Conservation (phyloP, 768 basidiomycete species). For the Suillus weaverae region DNA sequence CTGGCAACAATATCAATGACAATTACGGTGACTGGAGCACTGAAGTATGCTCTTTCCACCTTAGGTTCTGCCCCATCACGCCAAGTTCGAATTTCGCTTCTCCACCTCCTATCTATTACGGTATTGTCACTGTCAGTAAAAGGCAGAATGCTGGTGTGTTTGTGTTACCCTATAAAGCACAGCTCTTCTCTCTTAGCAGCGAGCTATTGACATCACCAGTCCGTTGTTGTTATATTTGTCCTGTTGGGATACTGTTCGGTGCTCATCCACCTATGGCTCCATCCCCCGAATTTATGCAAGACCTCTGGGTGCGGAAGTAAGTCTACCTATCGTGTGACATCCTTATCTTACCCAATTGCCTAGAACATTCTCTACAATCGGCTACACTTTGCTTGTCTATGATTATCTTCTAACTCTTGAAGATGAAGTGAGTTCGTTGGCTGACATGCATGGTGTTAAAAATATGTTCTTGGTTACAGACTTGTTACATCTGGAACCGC, state of each 20-base stretch:
- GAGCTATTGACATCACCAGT: background rate
- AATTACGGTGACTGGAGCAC: background rate
- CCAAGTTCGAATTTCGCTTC: too few relatives aligned
- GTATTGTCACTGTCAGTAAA: background rate
- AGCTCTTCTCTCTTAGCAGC: background rate
- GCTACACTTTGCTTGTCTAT: conserved; percentile 14
- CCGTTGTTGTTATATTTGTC: background rate
- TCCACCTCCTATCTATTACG: background rate
- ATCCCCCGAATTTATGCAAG: conserved; percentile 1
- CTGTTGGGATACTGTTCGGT: background rate
- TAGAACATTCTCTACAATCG: conserved; percentile 12
- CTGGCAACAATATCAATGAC: background rate
- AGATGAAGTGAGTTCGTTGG: conserved; percentile 12
- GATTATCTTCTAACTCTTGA: conserved; percentile 18
- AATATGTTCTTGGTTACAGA: conserved; percentile 1
- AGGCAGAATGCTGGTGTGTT: background rate
- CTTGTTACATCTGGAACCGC: conserved; percentile 16
- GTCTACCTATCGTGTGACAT: background rate
- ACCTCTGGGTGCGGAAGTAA: conserved; percentile 7
- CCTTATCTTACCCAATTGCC: background rate
- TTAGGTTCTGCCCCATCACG: background rate
- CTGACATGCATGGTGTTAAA: background rate
- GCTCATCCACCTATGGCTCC: conserved; percentile 4
- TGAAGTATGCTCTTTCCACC: background rate
- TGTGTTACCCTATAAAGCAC: background rate